Conservation (phyloP, 371 early-diverging fungal species). For the Actinomucor elegans region DNA sequence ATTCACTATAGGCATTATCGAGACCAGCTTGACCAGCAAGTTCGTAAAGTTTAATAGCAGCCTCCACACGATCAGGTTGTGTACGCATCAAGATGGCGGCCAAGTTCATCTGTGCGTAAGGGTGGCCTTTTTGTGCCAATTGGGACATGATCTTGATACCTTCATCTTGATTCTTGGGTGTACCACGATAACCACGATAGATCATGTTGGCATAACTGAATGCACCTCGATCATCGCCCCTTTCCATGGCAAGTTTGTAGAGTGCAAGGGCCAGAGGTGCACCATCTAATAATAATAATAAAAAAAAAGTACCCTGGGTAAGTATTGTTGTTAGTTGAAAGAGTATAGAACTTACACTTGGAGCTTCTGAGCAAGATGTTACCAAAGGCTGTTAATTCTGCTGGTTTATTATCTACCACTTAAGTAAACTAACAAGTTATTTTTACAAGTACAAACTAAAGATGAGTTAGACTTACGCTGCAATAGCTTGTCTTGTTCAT, state of each 20-base stretch:
- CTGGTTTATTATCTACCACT: slow-evolving; percentile 18
- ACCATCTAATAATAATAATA: slow-evolving; percentile 8
- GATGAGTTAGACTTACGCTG: slow-evolving; percentile 6
- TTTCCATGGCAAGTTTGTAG: slow-evolving; percentile 41
- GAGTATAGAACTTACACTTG: slow-evolving; percentile 14
- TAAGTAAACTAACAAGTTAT: background rate
- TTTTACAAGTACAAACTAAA: background rate
- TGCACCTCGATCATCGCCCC: slow-evolving; percentile 46
- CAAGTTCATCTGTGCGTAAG: slow-evolving; percentile 50
- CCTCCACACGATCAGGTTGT: slow-evolving; percentile 26
- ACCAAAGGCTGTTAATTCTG: slow-evolving; percentile 21
- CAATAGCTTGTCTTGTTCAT: slow-evolving; percentile 6
- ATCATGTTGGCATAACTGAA: slow-evolving; percentile 53
- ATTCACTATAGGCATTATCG: slow-evolving; percentile 36
- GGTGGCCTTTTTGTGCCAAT: slow-evolving; percentile 49
- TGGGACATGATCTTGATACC: slow-evolving; percentile 37
- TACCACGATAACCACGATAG: slow-evolving; percentile 38
- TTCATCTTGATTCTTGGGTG: slow-evolving; percentile 32
- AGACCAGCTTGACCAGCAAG: slow-evolving; percentile 39
- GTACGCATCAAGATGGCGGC: slow-evolving; percentile 48
- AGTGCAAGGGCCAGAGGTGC: slow-evolving; percentile 37
- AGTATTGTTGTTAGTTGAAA: background rate
- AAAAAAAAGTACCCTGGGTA: background rate
- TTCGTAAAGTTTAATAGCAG: slow-evolving; percentile 46
- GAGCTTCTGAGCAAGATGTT: slow-evolving; percentile 25